Evolutionary conservation across 2,329 filamentous ascomycete genomes (phyloP).

Genomic region (Eutypa lata): DNA sequence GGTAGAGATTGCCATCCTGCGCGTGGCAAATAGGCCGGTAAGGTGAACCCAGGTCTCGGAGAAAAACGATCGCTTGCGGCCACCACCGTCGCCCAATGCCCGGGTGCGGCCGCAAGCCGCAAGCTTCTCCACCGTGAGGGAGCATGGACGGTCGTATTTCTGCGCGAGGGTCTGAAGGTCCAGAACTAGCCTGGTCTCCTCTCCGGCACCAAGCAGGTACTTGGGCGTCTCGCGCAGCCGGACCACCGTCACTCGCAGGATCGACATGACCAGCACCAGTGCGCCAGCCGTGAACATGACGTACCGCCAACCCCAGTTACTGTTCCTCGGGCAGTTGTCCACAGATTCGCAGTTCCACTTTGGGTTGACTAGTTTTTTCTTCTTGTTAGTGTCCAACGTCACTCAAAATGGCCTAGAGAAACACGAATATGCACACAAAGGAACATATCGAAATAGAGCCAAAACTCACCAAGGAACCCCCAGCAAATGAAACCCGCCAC

Average conservation of each 20-base stretch:
- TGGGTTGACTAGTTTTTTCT: slow-evolving; percentile 29
- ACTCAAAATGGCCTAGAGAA: no score
- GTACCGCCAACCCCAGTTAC: slow-evolving; percentile 51
- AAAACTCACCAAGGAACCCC: slow-evolving; percentile 38
- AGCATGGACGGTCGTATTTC: slow-evolving; percentile 37
- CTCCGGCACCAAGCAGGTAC: slow-evolving; percentile 51
- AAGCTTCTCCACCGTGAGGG: slow-evolving; percentile 43
- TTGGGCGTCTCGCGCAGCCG: slow-evolving; percentile 58
- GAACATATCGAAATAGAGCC: no score
- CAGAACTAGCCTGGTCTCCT: slow-evolving; percentile 48
- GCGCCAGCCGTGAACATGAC: slow-evolving; percentile 45
- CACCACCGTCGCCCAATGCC: slow-evolving; percentile 34
- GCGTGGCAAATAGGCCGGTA: slow-evolving; percentile 62
- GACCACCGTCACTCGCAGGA: slow-evolving; percentile 52
- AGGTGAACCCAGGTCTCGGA: slow-evolving; percentile 49
- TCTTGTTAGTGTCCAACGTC: no score
- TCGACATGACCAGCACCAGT: slow-evolving; percentile 46
- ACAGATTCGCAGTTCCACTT: slow-evolving; percentile 40
- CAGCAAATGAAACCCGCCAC: slow-evolving; percentile 47
- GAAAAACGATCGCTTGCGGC: slow-evolving; percentile 30
- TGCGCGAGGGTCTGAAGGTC: slow-evolving; percentile 32
- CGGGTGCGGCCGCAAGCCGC: slow-evolving; percentile 38
- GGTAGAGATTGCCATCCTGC: slow-evolving; percentile 58
- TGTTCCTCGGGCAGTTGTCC: slow-evolving; percentile 35
- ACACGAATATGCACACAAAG: no score